Conservation (phyloP, 2,329 filamentous ascomycete species). For the Aspergillus sp. region DNA sequence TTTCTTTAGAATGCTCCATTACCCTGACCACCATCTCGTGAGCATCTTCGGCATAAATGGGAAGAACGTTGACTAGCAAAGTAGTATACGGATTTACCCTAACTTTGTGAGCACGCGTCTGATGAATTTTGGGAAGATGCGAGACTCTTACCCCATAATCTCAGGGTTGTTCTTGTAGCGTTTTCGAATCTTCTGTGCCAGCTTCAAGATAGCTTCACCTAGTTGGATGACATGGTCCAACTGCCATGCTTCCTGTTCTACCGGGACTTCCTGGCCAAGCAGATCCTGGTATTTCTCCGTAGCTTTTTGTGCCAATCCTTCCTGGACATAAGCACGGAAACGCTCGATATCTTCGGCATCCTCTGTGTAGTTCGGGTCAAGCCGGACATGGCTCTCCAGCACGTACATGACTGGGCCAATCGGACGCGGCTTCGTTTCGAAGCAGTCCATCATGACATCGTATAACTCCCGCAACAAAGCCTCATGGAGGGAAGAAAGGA, state of each 20-base stretch:
- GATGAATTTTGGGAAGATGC: constrained; percentile 36
- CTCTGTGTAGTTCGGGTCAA: constrained; percentile 66
- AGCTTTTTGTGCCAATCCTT: constrained; percentile 65
- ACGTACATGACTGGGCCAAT: constrained; percentile 73
- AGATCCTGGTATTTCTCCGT: constrained; percentile 70
- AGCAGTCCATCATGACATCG: constrained; percentile 77
- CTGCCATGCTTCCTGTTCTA: constrained; percentile 75
- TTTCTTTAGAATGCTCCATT: constrained; percentile 61
- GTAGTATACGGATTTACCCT: constrained; percentile 57
- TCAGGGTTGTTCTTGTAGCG: constrained; percentile 80
- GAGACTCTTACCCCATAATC: constrained; percentile 61
- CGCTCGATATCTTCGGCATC: constrained; percentile 61
- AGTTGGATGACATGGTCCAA: constrained; percentile 85
- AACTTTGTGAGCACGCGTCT: constrained; percentile 11
- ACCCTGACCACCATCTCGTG: constrained; percentile 77
- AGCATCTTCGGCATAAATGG: constrained; percentile 82
- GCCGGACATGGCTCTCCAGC: constrained; percentile 71
- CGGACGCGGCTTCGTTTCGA: constrained; percentile 75
- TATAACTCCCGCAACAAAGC: constrained; percentile 78
- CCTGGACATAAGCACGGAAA: constrained; percentile 63
- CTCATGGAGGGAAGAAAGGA: constrained; percentile 68
- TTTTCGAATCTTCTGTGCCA: constrained; percentile 85
- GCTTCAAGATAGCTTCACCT: constrained; percentile 73
- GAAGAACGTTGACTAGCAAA: constrained; percentile 74
- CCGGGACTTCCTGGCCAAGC: constrained; percentile 70